A percentile compares a stretch with the other conserved stretches of the same genome.
phyloP scores from a whole-genome alignment of 2,329 filamentous ascomycete species.

The Fusarium subtropicale region DNA sequence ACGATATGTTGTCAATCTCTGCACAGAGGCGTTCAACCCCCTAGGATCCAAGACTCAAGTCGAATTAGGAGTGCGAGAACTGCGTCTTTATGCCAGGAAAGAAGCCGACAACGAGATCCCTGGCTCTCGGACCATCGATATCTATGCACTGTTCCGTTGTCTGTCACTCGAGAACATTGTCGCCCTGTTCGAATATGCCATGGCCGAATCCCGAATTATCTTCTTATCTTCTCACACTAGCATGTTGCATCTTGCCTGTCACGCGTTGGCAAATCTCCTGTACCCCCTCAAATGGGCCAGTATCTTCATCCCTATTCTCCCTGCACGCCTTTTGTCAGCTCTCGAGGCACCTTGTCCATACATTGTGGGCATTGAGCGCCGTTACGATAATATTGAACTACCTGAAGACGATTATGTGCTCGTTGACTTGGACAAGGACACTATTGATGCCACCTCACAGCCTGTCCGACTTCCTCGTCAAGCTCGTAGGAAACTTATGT shows the following conservation, averaged over 20 bases:
- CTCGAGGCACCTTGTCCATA: slow-evolving; percentile 96
- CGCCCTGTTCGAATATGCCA: slow-evolving; percentile 89
- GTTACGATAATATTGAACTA: slow-evolving; percentile 86
- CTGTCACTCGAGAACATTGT: slow-evolving; percentile 93
- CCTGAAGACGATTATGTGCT: slow-evolving; percentile 96
- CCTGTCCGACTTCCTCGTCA: slow-evolving; percentile 87
- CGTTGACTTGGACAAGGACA: slow-evolving; percentile 91
- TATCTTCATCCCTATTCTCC: slow-evolving; percentile 92
- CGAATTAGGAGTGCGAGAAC: slow-evolving; percentile 87
- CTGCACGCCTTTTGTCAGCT: slow-evolving; percentile 86
- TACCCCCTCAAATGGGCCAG: slow-evolving; percentile 95
- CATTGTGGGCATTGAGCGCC: slow-evolving; percentile 93
- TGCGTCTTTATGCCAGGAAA: slow-evolving; percentile 91
- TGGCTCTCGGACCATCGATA: slow-evolving; percentile 88
- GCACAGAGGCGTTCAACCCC: slow-evolving; percentile 92
- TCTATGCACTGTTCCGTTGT: slow-evolving; percentile 92
- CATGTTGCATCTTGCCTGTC: slow-evolving; percentile 93
- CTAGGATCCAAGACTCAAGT: slow-evolving; percentile 95
- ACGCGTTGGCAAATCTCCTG: slow-evolving; percentile 84
- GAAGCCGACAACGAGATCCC: slow-evolving; percentile 94
- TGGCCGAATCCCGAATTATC: slow-evolving; percentile 95
- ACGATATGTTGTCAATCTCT: slow-evolving; percentile 96
- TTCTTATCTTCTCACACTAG: slow-evolving; percentile 94
- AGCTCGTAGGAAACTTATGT: slow-evolving; percentile 88
- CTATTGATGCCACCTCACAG: slow-evolving; percentile 83